phyloP scores from a whole-genome alignment of 2,329 filamentous ascomycete species.

The Microsporum canis region DNA sequence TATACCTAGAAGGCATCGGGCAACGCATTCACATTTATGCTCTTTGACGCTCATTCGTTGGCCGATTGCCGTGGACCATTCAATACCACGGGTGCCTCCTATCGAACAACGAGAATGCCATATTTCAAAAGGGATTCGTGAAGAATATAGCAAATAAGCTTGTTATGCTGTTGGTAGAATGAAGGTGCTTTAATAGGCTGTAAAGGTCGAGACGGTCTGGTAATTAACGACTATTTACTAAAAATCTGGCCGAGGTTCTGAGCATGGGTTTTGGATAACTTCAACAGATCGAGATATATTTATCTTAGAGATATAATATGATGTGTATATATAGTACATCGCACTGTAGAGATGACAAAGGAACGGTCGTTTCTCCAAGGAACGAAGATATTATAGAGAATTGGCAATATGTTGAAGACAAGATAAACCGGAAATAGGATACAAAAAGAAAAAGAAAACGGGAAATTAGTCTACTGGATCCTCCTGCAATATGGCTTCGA shows the following conservation, averaged over 20 bases:
- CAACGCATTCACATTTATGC: conserved; percentile 66
- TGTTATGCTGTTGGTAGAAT: background rate
- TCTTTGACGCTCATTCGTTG: conserved; percentile 71
- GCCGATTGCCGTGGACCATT: conserved; percentile 22
- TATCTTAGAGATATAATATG: background rate
- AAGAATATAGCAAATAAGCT: background rate
- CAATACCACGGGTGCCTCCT: conserved; percentile 24
- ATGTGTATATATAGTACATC: background rate
- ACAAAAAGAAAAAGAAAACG: background rate
- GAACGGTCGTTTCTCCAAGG: background rate
- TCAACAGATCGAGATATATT: background rate
- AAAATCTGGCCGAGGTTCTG: background rate
- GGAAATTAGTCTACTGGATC: conserved; percentile 42
- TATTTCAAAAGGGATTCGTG: background rate
- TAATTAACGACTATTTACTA: too few relatives aligned
- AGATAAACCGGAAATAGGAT: conserved; percentile 2
- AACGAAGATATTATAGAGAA: background rate
- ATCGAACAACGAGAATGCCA: conserved; percentile 14
- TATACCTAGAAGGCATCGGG: conserved; percentile 36
- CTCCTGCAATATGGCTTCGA: conserved; percentile 72
- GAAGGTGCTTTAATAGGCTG: background rate
- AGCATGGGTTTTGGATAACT: background rate
- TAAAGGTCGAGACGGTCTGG: too few relatives aligned
- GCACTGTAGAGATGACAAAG: background rate
- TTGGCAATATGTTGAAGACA: background rate